Evolutionary conservation across 106 monocot species (phyloP), one percentile per base, ranked within the genome.

Genomic region (Agapanthus africanus): DNA sequence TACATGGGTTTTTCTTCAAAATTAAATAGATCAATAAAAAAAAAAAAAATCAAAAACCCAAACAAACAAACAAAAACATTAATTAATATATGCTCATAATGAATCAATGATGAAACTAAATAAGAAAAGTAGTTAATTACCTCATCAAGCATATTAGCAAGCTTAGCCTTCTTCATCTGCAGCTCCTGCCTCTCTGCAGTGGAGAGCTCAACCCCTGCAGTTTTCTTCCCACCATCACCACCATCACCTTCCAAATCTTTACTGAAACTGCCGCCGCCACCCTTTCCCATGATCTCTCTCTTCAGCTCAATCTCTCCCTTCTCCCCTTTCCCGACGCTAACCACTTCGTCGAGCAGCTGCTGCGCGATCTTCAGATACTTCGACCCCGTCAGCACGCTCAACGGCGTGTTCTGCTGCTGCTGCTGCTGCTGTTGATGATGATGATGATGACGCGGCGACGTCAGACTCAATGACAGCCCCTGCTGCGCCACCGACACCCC

Each of bases 161-260:
- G 91, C 73, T 95, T 95, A 6, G 88, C 91, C 79, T 95, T 95
- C 91, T 88, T 95, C 91, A 95, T 88, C 79, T 95, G 91, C 16
- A 91, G 75, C 72, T 95, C 94, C 71, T 95, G 94, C 63, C 81
- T 76, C 75, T 95, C 94, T 8, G 32, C 59, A 6, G 59, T 60
- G 16, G 85, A 74, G 47, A 91, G 72, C 4, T 54, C 54, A 14
- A 4, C 54, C 4, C 54, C 22, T 14, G 6, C 40, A 47, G 16
- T 47, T 19, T 60, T 73, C 21, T 26, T 38, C 3, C 30, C 40
- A 18, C 65, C 40, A 16, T 25, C 73, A 8, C 32, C 68, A 16
- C 64, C 66, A 8, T 16, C 68, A 1, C 28, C 68, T n/a, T 18
- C 21, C 19, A 47, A 44, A 11, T 50, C 32, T 0, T 16, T 26